These are phyloP conservation scores for Leccinum broughii DNA, from an alignment of 768 basidiomycete genomes.

Conservation along the genomic window DNA sequence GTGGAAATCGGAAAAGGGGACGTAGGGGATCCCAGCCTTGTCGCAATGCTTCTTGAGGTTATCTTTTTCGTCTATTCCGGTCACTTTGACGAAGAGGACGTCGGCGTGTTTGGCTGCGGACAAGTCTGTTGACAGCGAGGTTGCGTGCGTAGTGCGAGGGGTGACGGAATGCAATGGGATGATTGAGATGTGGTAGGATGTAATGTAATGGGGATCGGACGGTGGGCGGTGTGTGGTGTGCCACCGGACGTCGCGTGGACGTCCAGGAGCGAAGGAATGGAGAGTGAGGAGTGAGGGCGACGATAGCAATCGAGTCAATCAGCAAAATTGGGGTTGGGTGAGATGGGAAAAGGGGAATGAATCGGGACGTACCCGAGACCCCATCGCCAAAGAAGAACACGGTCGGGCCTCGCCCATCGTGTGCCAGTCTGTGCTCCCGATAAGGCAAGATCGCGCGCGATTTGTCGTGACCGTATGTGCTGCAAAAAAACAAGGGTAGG, in stretches of 20 bases:
- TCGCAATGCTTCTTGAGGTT: conserved; percentile 85
- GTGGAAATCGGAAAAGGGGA: conserved; percentile 74
- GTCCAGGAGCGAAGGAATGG: background rate
- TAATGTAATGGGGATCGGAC: background rate
- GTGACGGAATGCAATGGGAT: background rate
- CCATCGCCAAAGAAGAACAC: conserved; percentile 99
- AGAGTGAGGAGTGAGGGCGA: background rate
- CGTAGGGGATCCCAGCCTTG: conserved; percentile 74
- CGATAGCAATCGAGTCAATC: background rate
- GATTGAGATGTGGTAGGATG: background rate
- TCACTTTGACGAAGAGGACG: conserved; percentile 90
- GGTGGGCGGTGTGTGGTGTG: background rate
- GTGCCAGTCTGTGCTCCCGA: conserved; percentile 40
- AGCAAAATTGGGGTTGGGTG: background rate
- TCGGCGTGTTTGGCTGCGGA: conserved; percentile 93
- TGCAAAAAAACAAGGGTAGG: background rate
- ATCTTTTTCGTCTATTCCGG: conserved; percentile 67
- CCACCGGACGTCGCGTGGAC: background rate
- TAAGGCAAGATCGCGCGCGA: conserved; percentile 93
- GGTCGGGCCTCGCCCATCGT: conserved; percentile 48
- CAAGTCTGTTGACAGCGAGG: conserved; percentile 56
- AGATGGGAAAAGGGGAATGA: background rate
- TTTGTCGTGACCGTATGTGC: conserved; percentile 95
- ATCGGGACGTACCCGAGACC: conserved; percentile 69
- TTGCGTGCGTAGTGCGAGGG: background rate